These are phyloP conservation scores for Theobroma grandiflorum DNA, from an alignment of 441 rosid species.

Conservation along the genomic window DNA sequence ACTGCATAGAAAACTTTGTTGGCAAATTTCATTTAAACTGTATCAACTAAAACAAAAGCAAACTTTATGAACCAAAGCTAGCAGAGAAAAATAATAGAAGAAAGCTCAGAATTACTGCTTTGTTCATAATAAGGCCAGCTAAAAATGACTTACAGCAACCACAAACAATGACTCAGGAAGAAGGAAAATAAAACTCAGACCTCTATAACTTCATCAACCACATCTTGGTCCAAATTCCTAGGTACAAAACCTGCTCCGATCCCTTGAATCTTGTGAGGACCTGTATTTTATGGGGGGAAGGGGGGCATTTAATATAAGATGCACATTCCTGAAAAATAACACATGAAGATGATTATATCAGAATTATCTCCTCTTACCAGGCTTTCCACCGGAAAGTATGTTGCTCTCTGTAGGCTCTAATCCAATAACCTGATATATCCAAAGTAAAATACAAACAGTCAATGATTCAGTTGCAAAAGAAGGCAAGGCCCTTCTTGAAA, in stretches of 20 bases:
- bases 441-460: constrained; percentile 32
- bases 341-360: constrained; percentile 1
- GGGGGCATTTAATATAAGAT: constrained; percentile 7
- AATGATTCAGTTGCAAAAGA: neutral
- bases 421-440: constrained; percentile 75
- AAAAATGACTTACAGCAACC: neutral
- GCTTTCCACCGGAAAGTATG: constrained; percentile 93
- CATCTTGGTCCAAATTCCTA: constrained; percentile 68
- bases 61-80: neutral
- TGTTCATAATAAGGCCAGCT: neutral
- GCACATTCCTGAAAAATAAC: constrained; percentile 6
- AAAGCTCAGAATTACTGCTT: neutral
- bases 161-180: constrained; percentile 12
- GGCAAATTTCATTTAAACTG: neutral
- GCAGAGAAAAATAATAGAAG: neutral
- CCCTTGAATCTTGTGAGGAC: constrained; percentile 99
- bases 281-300: constrained; percentile 47
- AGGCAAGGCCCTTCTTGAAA: constrained; percentile 23
- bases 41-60: neutral
- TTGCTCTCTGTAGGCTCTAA: constrained; percentile 89
- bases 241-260: constrained; percentile 98
- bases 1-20: neutral
- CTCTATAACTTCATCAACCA: constrained; percentile 88
- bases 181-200: constrained; percentile 40
- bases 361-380: constrained; percentile 58